Base-by-base conservation (phyloP, 2,329 filamentous ascomycete genomes). In the Exophiala xenobiotica region DNA sequence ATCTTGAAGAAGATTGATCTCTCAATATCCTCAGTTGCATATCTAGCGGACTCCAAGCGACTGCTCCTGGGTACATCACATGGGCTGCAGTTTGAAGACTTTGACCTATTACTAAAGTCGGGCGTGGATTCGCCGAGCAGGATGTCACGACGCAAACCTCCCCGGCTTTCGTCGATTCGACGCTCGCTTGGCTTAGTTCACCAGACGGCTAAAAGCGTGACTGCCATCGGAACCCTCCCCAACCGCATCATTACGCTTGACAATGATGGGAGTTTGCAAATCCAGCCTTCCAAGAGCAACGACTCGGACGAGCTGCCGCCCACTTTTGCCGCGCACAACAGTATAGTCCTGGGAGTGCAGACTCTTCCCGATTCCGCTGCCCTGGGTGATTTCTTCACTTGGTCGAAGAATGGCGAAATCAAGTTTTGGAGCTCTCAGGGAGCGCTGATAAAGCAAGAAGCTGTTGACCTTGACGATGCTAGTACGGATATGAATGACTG, bases 351-450 rank as follows among this genome's bases (percentile, higher is more conserved):
- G 35, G 93, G 93, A 11, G 84, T 96, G 1, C 80, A 84, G 46
- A 69, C 83, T 0, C 71, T 96, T 3, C 68, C 77, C 2, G 73
- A 74, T 18, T 77, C 81, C 0, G 87, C 88, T 52, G 67, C 74
- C 3, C 70, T 82, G 19, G 76, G 89, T 1, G 80, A 85, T 6
- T 96, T 97, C 64, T 85, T 91, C 58, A 96, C 91, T 0, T 99
- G 91, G 88, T 91, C 92, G 1, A 82, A 80, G 18, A 84, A 85
- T 45, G 93, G 93, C 4, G 83, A 80, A 12, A 79, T 97, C 44
- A 81, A 88, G 19, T 87, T 95, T 61, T 99, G 93, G 93, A 81
- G 84, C 61, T 67, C 83, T 11, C 78, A 88, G 42, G 93, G 92
- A 18, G 78, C 76, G 46, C 81, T 85, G 56, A 83, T 81, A 60